Evolutionary conservation across 208 protist genomes (phyloP).

Genomic region (Leptomonas pyrrhocoris): DNA sequence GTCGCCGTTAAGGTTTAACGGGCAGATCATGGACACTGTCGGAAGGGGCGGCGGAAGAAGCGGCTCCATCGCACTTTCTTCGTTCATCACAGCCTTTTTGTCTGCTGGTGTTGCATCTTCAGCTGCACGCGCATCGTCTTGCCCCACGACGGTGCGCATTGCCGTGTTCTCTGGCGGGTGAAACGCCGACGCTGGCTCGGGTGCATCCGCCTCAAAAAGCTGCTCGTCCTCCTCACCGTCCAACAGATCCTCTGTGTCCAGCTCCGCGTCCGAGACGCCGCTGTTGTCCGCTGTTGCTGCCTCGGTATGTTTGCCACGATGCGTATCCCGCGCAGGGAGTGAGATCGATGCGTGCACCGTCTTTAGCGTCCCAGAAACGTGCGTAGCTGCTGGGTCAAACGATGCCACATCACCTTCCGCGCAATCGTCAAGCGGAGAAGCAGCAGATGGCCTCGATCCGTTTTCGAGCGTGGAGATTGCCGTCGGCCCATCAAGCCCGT

Average conservation of each 20-base stretch:
- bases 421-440: neutral
- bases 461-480: no score
- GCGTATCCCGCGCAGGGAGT: neutral
- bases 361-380: neutral
- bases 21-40: slow-evolving; percentile 32
- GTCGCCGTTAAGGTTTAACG: neutral
- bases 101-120: neutral
- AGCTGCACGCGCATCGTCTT: neutral
- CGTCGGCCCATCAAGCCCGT: neutral
- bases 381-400: neutral
- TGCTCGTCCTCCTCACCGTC: slow-evolving; percentile 1
- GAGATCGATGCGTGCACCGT: neutral
- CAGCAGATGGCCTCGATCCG: neutral
- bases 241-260: neutral
- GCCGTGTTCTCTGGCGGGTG: neutral
- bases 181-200: neutral
- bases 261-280: neutral
- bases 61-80: neutral
- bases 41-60: slow-evolving; percentile 8
- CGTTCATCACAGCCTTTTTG: neutral
- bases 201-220: slow-evolving; percentile 2
- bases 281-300: neutral
- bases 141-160: no score
- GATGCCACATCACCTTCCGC: neutral
- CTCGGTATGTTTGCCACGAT: neutral